Percentiles rank a stretch among this genome's conserved stretches.
Conservation (phyloP, 2,329 filamentous ascomycete species). For the Aureobasidium melanogenum region DNA sequence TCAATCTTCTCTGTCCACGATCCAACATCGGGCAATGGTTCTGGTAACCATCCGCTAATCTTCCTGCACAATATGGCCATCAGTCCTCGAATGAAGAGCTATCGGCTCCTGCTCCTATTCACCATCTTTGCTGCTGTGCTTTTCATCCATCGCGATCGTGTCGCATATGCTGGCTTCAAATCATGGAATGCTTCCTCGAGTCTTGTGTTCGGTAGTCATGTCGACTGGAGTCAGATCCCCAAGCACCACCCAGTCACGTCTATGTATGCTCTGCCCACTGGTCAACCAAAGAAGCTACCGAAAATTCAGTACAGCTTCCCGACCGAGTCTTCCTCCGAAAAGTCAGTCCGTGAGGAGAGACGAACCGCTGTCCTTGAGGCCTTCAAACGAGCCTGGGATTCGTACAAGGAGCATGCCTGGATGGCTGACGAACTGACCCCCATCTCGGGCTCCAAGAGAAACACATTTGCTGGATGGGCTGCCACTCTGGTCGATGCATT, state of each 20-base stretch:
- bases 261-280: conserved; percentile 30
- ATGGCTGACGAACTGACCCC: conserved; percentile 39
- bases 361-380: conserved; percentile 32
- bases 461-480: conserved; percentile 86
- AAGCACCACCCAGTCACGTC: conserved; percentile 32
- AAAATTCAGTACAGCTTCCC: conserved; percentile 35
- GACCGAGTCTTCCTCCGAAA: conserved; percentile 25
- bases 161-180: conserved; percentile 9
- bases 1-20: not conserved
- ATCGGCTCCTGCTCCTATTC: conserved; percentile 12
- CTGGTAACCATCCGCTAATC: not conserved
- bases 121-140: conserved; percentile 9
- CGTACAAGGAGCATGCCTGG: conserved; percentile 38
- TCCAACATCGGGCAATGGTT: not conserved
- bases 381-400: conserved; percentile 36
- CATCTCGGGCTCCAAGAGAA: conserved; percentile 51
- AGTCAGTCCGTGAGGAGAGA: conserved; percentile 25
- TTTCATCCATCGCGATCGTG: conserved; percentile 12
- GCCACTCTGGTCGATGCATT: conserved; percentile 74
- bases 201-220: not conserved
- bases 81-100: conserved; percentile 1
- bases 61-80: not conserved
- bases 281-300: conserved; percentile 29
- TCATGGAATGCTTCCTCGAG: not conserved
- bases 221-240: conserved; percentile 30